Percentiles rank a stretch among this genome's conserved stretches.
Evolutionary conservation across 345 rosid species (phyloP).

Genomic region (Bruguiera sexangula): DNA sequence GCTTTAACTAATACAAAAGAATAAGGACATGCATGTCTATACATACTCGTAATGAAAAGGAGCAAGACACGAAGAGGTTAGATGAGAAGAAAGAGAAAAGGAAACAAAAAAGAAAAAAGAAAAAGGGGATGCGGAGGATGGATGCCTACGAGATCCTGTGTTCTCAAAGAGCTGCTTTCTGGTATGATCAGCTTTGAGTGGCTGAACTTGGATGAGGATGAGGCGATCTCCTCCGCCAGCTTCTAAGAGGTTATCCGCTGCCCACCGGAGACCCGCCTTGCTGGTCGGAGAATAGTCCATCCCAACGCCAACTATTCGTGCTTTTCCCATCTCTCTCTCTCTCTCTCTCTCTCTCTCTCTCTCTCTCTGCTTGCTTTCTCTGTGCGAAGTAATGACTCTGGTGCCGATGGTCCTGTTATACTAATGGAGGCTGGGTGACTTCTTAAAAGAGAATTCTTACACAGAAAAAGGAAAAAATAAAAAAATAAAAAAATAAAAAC

Average conservation of each 20-base stretch:
- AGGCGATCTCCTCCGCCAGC: slow-evolving; percentile 20
- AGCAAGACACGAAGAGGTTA: too few species aligned
- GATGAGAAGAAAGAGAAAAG: too few species aligned
- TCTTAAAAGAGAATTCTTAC: too few species aligned
- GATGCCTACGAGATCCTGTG: slow-evolving; percentile 47
- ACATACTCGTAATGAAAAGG: background rate
- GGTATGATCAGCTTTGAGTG: slow-evolving; percentile 44
- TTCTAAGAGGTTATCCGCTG: slow-evolving; percentile 33
- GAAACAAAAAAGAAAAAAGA: background rate
- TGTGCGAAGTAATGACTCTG: too few species aligned
- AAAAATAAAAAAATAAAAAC: too few species aligned
- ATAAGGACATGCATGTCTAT: too few species aligned
- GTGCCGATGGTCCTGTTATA: too few species aligned
- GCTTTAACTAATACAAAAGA: too few species aligned
- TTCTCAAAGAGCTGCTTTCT: slow-evolving; percentile 43
- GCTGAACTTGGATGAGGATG: slow-evolving; percentile 46
- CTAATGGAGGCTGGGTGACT: too few species aligned
- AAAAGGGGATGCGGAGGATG: background rate
- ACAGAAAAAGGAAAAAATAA: too few species aligned
- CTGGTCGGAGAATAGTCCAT: slow-evolving; percentile 48
- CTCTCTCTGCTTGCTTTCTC: background rate
- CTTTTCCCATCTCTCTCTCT: slow-evolving; percentile 26
- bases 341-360: background rate
- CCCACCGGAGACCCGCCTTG: slow-evolving; percentile 50
- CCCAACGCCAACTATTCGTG: slow-evolving; percentile 38